Evolutionary conservation across 1,284 basidiomycete genomes (phyloP), one percentile per base, ranked within the genome.

Genomic region (Malassezia caprae): DNA sequence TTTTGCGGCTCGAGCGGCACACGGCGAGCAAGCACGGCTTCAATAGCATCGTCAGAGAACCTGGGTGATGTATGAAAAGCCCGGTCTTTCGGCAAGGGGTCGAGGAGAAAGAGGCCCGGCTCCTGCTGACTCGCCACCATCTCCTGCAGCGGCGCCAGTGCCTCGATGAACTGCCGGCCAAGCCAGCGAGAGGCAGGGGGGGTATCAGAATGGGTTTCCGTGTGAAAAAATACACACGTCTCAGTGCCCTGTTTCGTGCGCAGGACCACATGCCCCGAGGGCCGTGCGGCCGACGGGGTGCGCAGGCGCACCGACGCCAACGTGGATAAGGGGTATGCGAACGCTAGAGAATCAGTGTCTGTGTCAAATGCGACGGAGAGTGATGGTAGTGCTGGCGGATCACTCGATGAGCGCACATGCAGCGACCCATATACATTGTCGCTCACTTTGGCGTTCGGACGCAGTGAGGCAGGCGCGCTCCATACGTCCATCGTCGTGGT

Each of bases 61-160:
- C 66, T 47, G 8, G 68, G 68, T 7, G 70, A 75, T 30, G 73
- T 64, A 58, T 98, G 94, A 0, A 86, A 81, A 61, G 96, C 90
- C 28, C 91, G 83, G 75, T 98, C 93, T 30, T 83, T 80, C 49
- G 85, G 81, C 32, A 86, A 89, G 0, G 93, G 94, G 70, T 98
- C 90, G 44, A 96, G 80, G 37, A 99, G 81, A 78, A 87, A 98
- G 3, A 96, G 77, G 3, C 84, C 83, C 39, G 84, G 83, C 67
- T 87, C 87, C 46, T 86, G 80, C 56, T 79, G 87, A 15, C 84
- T 90, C 51, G 83, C 84, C 58, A 90, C 78, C 47, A 93, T 76
- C 65, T 88, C 81, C 27, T 85, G 80, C 75, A 87, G 86, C 64
- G 55, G 60, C 27, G 57, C 51, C 12, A 69, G 57, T 12, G 65